Evolutionary conservation across 306 rosid species (phyloP).

Genomic region (Sicyos baderoa): DNA sequence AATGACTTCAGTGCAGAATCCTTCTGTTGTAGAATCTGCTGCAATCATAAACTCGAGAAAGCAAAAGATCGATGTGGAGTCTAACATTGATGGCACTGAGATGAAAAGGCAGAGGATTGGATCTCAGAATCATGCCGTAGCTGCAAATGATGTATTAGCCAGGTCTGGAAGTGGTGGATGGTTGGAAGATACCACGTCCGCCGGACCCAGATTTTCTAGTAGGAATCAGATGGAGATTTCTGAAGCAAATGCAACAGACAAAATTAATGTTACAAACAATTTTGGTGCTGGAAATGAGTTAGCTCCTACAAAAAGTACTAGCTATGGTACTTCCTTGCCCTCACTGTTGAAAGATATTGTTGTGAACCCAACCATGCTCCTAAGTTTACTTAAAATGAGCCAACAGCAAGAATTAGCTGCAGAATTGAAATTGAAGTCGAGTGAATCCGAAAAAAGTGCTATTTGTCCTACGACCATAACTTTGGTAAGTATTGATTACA

Average conservation of each 20-base stretch:
- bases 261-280: constrained; percentile 22
- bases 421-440: constrained; percentile 44
- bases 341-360: constrained; percentile 50
- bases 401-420: constrained; percentile 46
- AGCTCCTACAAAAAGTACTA: constrained; percentile 27
- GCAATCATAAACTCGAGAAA: constrained; percentile 48
- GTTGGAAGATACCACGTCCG: constrained; percentile 44
- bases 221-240: constrained; percentile 41
- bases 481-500: constrained; percentile 41
- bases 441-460: constrained; percentile 33
- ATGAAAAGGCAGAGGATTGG: constrained; percentile 54
- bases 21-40: constrained; percentile 47
- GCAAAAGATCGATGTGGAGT: constrained; percentile 55
- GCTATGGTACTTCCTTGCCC: constrained; percentile 40
- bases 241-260: constrained; percentile 36
- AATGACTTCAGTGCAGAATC: constrained; percentile 25
- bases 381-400: constrained; percentile 45
- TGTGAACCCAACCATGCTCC: constrained; percentile 73
- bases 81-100: constrained; percentile 41
- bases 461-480: constrained; percentile 25
- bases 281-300: constrained; percentile 41
- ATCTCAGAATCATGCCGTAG: constrained; percentile 33
- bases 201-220: constrained; percentile 41
- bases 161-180: constrained; percentile 53
- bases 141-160: constrained; percentile 33